These are phyloP conservation scores for Coriaria nepalensis DNA, from an alignment of 306 rosid genomes.

Conservation along the genomic window DNA sequence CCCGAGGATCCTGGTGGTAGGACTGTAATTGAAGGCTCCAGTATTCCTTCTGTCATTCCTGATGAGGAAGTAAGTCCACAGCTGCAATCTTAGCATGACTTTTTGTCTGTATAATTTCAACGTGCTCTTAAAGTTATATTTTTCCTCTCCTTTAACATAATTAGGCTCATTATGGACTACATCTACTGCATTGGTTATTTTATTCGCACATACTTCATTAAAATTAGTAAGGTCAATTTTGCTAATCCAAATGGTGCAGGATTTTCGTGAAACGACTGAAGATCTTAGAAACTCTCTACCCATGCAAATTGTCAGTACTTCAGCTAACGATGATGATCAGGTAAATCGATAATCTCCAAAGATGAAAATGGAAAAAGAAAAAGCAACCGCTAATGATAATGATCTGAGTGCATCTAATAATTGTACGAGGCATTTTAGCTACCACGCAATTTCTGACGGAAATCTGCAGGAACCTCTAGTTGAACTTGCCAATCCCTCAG, in stretches of 20 bases:
- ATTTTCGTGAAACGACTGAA: slow-evolving; percentile 36
- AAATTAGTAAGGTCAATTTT: too few species aligned
- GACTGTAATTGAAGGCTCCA: slow-evolving; percentile 36
- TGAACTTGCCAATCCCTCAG: slow-evolving; percentile 71
- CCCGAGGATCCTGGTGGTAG: slow-evolving; percentile 41
- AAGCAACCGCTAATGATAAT: too few species aligned
- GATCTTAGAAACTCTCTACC: slow-evolving; percentile 34
- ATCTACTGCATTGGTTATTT: too few species aligned
- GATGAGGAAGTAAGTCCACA: slow-evolving; percentile 49
- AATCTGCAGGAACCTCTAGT: slow-evolving; percentile 61
- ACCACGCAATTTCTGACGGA: slow-evolving; percentile 13
- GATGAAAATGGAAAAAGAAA: too few species aligned
- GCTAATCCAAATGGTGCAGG: slow-evolving; percentile 40
- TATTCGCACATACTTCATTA: too few species aligned
- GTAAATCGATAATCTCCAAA: too few species aligned
- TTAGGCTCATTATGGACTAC: too few species aligned
- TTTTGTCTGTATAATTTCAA: too few species aligned
- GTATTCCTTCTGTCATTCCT: slow-evolving; percentile 31
- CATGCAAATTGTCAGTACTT: slow-evolving; percentile 34
- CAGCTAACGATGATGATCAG: slow-evolving; percentile 61
- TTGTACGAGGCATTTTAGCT: neutral
- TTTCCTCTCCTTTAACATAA: too few species aligned
- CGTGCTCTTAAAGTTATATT: too few species aligned
- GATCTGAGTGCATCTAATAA: neutral
- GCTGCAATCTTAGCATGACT: too few species aligned